Percentiles rank a stretch among this genome's conserved stretches.
phyloP scores from a whole-genome alignment of 2,329 filamentous ascomycete genomes.

The Leptographium galeiforme region DNA sequence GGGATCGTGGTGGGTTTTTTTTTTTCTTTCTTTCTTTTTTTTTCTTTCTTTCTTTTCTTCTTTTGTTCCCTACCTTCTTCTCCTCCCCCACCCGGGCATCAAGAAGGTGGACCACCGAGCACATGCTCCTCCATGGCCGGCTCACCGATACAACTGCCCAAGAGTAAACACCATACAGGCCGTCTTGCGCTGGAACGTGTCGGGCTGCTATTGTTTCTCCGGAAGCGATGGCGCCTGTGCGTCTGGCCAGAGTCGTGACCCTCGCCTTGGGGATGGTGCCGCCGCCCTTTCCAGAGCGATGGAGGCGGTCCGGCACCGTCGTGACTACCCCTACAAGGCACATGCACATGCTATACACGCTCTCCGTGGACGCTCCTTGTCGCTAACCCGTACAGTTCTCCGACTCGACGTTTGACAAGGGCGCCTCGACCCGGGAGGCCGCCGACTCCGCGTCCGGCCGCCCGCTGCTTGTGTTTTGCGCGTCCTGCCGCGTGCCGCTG shows the following conservation, averaged over 20 bases:
- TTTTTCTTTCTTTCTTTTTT: not conserved
- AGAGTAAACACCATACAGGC: slow-evolving; percentile 34
- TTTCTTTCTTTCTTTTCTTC: slow-evolving; percentile 7
- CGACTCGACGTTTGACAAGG: slow-evolving; percentile 17
- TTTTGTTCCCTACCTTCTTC: slow-evolving; percentile 2
- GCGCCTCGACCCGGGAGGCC: slow-evolving; percentile 15
- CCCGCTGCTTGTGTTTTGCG: slow-evolving; percentile 30
- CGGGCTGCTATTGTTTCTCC: not conserved
- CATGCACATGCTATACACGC: too few species aligned
- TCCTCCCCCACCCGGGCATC: slow-evolving; percentile 23
- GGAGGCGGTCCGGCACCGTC: slow-evolving; percentile 25
- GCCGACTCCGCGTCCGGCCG: slow-evolving; percentile 6
- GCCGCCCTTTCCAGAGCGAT: slow-evolving; percentile 33
- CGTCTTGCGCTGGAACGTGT: slow-evolving; percentile 11
- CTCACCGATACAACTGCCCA: slow-evolving; percentile 58
- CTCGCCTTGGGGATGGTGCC: slow-evolving; percentile 24
- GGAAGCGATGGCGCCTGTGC: slow-evolving; percentile 6
- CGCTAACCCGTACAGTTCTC: slow-evolving; percentile 22
- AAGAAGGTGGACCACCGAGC: slow-evolving; percentile 49
- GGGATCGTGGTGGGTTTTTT: slow-evolving; percentile 24
- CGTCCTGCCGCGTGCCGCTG: slow-evolving; percentile 29
- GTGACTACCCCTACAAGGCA: not conserved
- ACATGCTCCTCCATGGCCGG: slow-evolving; percentile 31
- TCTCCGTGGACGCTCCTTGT: not conserved
- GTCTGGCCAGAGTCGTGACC: not conserved